Evolutionary conservation across 768 basidiomycete species (phyloP).

Genomic region (Ramaria rubella): DNA sequence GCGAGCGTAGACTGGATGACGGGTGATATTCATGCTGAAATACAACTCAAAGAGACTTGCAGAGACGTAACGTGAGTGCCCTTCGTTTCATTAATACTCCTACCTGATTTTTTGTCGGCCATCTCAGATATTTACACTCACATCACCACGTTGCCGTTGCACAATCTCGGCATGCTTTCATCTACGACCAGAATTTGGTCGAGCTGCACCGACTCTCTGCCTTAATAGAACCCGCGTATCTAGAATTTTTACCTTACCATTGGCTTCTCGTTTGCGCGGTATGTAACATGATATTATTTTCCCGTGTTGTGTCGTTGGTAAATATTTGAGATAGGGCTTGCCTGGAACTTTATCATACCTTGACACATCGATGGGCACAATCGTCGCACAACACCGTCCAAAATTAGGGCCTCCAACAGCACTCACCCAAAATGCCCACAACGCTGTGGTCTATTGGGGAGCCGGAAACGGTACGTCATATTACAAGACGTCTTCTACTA

Average conservation of each 20-base stretch:
- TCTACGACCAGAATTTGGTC: conserved; percentile 91
- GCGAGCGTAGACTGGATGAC: conserved; percentile 93
- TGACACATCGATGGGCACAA: conserved; percentile 88
- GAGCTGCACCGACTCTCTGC: conserved; percentile 81
- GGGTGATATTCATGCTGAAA: conserved; percentile 76
- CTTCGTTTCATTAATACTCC: background rate
- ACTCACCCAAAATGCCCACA: conserved; percentile 89
- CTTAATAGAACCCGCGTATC: conserved; percentile 81
- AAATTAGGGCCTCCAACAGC: conserved; percentile 79
- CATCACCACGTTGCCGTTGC: conserved; percentile 92
- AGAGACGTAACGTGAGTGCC: conserved; percentile 79
- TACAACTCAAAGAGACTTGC: conserved; percentile 86
- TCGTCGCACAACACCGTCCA: conserved; percentile 83
- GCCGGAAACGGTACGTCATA: conserved; percentile 69
- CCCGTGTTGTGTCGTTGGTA: background rate
- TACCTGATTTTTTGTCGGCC: conserved; percentile 6
- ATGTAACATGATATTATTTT: conserved; percentile 24
- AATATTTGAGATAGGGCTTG: conserved; percentile 48
- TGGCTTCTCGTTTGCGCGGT: conserved; percentile 87
- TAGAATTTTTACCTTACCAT: conserved; percentile 93
- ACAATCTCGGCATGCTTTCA: conserved; percentile 92
- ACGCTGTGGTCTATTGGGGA: conserved; percentile 89
- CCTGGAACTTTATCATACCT: conserved; percentile 92
- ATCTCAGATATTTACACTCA: conserved; percentile 77
- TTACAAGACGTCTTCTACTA: background rate